Evolutionary conservation across 179 eudicot species (phyloP).

Genomic region (Sideroxylon spinosum): DNA sequence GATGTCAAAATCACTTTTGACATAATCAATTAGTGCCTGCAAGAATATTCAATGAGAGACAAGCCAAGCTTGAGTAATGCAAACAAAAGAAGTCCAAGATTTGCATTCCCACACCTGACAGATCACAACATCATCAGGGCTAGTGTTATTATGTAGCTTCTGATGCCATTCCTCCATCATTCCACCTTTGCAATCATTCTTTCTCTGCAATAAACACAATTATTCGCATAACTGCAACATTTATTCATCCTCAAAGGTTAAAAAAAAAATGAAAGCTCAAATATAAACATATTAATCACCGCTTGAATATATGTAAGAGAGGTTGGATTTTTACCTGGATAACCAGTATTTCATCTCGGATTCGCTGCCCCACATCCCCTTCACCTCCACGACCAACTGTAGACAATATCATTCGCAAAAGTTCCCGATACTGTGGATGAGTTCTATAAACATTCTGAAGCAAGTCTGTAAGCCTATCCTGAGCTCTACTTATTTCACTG

Average conservation of each 20-base stretch:
- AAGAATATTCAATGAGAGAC: slow-evolving; percentile 18
- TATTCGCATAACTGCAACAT: not conserved
- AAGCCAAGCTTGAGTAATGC: not conserved
- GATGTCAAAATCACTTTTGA: slow-evolving; percentile 79
- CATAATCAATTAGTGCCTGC: slow-evolving; percentile 88
- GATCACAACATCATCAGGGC: slow-evolving; percentile 97
- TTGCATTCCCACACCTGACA: slow-evolving; percentile 61
- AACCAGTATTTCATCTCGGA: slow-evolving; percentile 96
- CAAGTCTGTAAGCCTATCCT: slow-evolving; percentile 86
- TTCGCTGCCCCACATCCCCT: slow-evolving; percentile 98
- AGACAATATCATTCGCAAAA: slow-evolving; percentile 84
- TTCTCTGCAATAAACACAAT: slow-evolving; percentile 52
- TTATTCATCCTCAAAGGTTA: slow-evolving; percentile 11
- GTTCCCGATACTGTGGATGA: slow-evolving; percentile 71
- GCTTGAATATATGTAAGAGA: not conserved
- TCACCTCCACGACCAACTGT: slow-evolving; percentile 99
- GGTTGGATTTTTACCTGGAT: slow-evolving; percentile 53
- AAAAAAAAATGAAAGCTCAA: slow-evolving; percentile 6
- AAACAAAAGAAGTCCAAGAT: slow-evolving; percentile 8
- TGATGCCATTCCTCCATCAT: slow-evolving; percentile 99
- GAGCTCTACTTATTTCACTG: slow-evolving; percentile 99
- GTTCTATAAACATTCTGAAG: slow-evolving; percentile 66
- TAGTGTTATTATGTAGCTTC: slow-evolving; percentile 94
- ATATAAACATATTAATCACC: not conserved
- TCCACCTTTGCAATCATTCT: slow-evolving; percentile 90